Evolutionary conservation across 495 filamentous ascomycete genomes (phyloP), one percentile per base, ranked within the genome.

Genomic region (Xylaria intraflava): DNA sequence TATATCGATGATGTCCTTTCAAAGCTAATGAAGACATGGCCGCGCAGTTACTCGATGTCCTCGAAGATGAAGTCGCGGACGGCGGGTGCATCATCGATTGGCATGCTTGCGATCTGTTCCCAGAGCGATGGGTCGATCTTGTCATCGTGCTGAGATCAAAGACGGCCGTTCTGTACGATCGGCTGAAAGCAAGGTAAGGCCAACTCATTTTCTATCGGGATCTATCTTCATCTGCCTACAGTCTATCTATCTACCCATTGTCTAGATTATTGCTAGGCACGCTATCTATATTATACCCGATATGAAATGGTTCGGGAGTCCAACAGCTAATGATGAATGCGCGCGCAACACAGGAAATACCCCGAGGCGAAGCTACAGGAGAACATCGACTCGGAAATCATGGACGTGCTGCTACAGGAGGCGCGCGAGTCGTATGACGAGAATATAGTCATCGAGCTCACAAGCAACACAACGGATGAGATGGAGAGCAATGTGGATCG

Each of bases 71-170:
- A 51, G 78, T 88, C 47, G 79, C 84, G 56, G 67, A 79, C 23
- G 94, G 94, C 54, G 94, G 94, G 14, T 87, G 83, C 65, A 81
- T 99, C 63, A 88, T 99, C 58, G 94, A 99, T 70, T 99, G 92
- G 93, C 93, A 99, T 69, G 91, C 89, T 0, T 96, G 92, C 71
- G 94, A 99, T 64, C 72, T 97, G 27, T 97, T 99, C 66, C 92
- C 94, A 20, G 82, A 86, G 66, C 84, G 85, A 63, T 95, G 89
- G 88, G 86, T 97, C 60, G 94, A 99, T 64, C 81, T 99, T 1
- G 92, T 97, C 1, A 87, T 97, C 4, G 94, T 97, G 55, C 68
- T 99, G 50, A 78, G 94, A 12, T 89, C 85, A 48, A 83, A 89
- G 47, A 84, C 86, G 23, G 84, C 78, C 27, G 71, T 85, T 42